These are phyloP conservation scores for Cladosporium sp. DNA, from an alignment of 2,329 filamentous ascomycete genomes.

Conservation along the genomic window DNA sequence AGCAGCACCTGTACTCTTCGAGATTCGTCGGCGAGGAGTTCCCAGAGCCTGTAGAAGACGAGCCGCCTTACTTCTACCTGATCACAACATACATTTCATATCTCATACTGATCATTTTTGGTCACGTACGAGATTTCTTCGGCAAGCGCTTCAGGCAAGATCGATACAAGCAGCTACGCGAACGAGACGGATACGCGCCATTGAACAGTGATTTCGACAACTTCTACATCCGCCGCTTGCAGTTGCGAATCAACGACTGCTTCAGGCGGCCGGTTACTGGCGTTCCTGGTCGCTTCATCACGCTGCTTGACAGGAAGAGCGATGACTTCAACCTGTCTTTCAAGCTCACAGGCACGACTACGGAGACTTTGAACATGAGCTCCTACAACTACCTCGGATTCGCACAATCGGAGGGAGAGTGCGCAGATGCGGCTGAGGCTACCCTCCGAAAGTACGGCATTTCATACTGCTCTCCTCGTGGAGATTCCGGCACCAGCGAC, in stretches of 20 bases:
- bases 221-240: constrained; percentile 89
- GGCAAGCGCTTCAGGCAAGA: constrained; percentile 88
- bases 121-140: constrained; percentile 94
- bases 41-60: constrained; percentile 79
- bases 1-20: constrained; percentile 82
- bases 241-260: constrained; percentile 93
- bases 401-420: constrained; percentile 93
- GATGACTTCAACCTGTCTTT: constrained; percentile 90
- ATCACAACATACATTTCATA: constrained; percentile 98
- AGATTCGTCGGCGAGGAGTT: constrained; percentile 76
- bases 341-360: constrained; percentile 79
- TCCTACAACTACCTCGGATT: constrained; percentile 99
- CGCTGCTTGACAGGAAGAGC: constrained; percentile 81
- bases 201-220: constrained; percentile 98
- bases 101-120: constrained; percentile 88
- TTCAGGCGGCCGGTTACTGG: constrained; percentile 89
- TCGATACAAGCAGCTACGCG: constrained; percentile 77
- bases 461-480: constrained; percentile 71
- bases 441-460: constrained; percentile 80
- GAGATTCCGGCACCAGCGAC: constrained; percentile 80
- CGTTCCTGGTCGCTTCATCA: constrained; percentile 90
- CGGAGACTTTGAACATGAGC: constrained; percentile 96
- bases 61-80: constrained; percentile 93
- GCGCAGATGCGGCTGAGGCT: constrained; percentile 86
- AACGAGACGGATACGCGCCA: constrained; percentile 83